Evolutionary conservation across 352 stramenopile genomes (phyloP), one percentile per base, ranked within the genome.

Genomic region (Phytophthora crassamura): DNA sequence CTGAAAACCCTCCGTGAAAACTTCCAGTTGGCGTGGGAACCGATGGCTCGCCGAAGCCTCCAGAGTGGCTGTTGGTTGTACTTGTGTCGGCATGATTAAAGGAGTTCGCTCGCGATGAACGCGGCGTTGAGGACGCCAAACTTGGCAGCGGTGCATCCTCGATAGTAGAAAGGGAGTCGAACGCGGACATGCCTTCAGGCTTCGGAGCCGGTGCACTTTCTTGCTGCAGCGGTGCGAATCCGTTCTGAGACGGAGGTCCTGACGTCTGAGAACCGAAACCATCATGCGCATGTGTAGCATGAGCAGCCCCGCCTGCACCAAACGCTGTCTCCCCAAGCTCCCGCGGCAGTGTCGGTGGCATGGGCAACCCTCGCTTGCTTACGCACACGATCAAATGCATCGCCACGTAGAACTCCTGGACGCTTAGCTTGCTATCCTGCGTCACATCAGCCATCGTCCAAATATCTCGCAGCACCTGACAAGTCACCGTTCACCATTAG

Each of bases 351-450:
- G 87, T 74, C 9, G 69, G 34, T 7, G 91, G 91, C 46, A 97
- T 72, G 0, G 86, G 72, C 8, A 97, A 66, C 7, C 80, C 81
- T n/a, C 91, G 86, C 62, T 97, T 98, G 70, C 84, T 97, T 50
- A 98, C 69, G 60, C 96, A 99, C 16, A 98, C 94, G 71, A 99
- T 99, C 57, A 99, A 69, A 65, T 99, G 96, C 96, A 99, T 99
- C 1, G 94, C 94, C 16, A 98, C 84, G 69, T 95, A 97, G 70
- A 99, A 99, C 66, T 99, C 96, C 22, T 95, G 76, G 22, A 83
- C 61, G 58, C 96, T 93, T 32, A 99, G 85, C 45, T 91, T 90
- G 64, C 95, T 98, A 71, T 99, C 90, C 11, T 97, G 91, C 16
- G 80, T 84, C 14, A 77, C 76, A 76, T 99, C 96, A 0, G 89